phyloP scores from a whole-genome alignment of 306 rosid species.

The Dicorynia guianensis region DNA sequence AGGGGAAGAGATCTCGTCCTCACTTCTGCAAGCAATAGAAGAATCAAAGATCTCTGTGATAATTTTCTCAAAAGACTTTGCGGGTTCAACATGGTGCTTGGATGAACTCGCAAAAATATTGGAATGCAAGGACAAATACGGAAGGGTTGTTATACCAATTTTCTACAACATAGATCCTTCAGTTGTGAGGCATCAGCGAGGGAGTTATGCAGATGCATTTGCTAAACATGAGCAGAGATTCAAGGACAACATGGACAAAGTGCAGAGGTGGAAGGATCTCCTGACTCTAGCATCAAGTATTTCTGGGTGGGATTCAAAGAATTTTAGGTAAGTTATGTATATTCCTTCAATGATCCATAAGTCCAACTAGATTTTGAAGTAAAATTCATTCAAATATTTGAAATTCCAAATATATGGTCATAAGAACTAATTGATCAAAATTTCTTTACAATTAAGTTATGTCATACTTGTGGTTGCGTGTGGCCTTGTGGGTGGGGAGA shows the following conservation, averaged over 20 bases:
- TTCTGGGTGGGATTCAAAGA: not conserved
- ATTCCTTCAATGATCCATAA: too few species aligned
- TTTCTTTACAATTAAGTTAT: too few species aligned
- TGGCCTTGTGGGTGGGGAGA: too few species aligned
- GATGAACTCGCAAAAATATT: not conserved
- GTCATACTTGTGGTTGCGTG: too few species aligned
- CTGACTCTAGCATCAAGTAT: not conserved
- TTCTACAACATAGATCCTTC: slow-evolving; percentile 10
- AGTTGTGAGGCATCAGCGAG: not conserved
- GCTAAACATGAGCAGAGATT: not conserved
- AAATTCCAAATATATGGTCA: too few species aligned
- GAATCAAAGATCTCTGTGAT: not conserved
- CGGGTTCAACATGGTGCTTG: not conserved
- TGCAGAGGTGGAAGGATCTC: not conserved
- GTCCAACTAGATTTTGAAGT: too few species aligned
- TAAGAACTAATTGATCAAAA: too few species aligned
- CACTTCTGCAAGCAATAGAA: not conserved
- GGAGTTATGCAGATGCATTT: not conserved
- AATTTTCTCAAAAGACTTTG: not conserved
- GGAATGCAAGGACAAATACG: not conserved
- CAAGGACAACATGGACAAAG: not conserved
- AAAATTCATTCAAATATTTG: too few species aligned
- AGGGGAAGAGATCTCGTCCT: not conserved
- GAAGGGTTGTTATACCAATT: not conserved
- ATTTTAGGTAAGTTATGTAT: too few species aligned